These are phyloP conservation scores for Calonectria fujianensis DNA, from an alignment of 2,329 filamentous ascomycete species.

Conservation along the genomic window DNA sequence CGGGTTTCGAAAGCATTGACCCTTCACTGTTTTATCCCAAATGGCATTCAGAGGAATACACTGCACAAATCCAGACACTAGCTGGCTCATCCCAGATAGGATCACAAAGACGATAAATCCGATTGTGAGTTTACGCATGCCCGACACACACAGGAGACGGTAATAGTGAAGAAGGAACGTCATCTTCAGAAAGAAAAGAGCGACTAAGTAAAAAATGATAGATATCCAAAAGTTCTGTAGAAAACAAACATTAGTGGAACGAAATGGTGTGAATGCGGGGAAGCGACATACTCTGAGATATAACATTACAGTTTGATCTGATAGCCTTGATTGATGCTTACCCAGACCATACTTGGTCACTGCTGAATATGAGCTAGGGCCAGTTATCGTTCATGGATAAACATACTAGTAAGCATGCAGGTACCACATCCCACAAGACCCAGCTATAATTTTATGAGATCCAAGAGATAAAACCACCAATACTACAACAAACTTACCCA, in stretches of 20 bases:
- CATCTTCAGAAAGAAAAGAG: constrained; percentile 20
- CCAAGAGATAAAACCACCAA: neutral
- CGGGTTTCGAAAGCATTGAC: neutral
- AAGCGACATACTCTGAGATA: neutral
- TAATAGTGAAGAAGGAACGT: constrained; percentile 13
- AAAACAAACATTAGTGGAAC: neutral
- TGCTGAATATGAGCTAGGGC: neutral
- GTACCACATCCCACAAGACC: neutral
- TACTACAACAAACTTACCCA: neutral
- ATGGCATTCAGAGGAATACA: constrained; percentile 6
- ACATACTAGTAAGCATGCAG: neutral
- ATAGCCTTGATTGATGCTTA: neutral
- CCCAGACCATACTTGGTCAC: constrained; percentile 14
- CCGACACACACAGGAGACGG: neutral
- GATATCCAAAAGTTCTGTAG: constrained; percentile 6
- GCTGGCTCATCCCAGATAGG: neutral
- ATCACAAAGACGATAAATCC: constrained; percentile 1
- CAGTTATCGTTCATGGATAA: too few relatives aligned
- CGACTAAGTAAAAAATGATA: neutral
- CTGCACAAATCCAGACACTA: neutral
- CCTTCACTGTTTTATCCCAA: neutral
- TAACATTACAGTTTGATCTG: neutral
- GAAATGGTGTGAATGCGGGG: too few relatives aligned
- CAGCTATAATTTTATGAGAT: neutral
- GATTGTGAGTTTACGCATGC: neutral